These are phyloP conservation scores for Aegilops tauschii DNA, from an alignment of 176 grass and related monocot species.

Conservation along the genomic window DNA sequence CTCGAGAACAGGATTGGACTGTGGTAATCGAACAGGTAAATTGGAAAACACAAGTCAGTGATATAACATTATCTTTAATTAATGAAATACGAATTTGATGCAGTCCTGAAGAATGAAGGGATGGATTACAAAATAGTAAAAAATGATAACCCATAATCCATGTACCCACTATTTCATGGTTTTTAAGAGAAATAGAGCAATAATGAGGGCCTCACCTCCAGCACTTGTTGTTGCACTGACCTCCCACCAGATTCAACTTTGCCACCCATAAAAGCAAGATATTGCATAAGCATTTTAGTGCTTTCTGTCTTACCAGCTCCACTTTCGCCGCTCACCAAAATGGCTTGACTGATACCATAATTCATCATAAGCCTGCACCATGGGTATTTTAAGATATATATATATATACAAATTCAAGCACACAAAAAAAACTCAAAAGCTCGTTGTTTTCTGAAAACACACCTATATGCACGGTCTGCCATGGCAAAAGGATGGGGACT, in stretches of 20 bases:
- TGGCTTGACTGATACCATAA: slow-evolving; percentile 68
- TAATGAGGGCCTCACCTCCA: slow-evolving; percentile 53
- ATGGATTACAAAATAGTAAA: neutral
- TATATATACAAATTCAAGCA: slow-evolving; percentile 8
- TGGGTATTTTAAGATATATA: slow-evolving; percentile 17
- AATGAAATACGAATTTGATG: slow-evolving; percentile 12
- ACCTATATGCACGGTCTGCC: slow-evolving; percentile 92
- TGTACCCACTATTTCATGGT: slow-evolving; percentile 9
- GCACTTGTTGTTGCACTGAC: slow-evolving; percentile 82
- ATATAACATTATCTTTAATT: slow-evolving; percentile 34
- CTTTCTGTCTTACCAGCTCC: slow-evolving; percentile 93
- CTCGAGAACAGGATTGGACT: slow-evolving; percentile 95
- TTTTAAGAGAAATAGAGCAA: slow-evolving; percentile 33
- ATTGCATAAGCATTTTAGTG: slow-evolving; percentile 91
- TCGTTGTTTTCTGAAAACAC: slow-evolving; percentile 27
- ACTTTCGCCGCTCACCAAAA: slow-evolving; percentile 90
- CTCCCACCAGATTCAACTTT: slow-evolving; percentile 61
- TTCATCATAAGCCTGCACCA: slow-evolving; percentile 72
- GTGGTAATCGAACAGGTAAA: slow-evolving; percentile 41
- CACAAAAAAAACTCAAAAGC: neutral
- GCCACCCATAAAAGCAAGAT: slow-evolving; percentile 89
- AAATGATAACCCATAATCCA: slow-evolving; percentile 22
- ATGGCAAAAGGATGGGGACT: slow-evolving; percentile 95
- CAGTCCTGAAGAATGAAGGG: neutral
- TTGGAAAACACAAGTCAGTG: slow-evolving; percentile 36